phyloP scores from a whole-genome alignment of 805 yeast genomes.

The Wickerhamiella nectarea region DNA sequence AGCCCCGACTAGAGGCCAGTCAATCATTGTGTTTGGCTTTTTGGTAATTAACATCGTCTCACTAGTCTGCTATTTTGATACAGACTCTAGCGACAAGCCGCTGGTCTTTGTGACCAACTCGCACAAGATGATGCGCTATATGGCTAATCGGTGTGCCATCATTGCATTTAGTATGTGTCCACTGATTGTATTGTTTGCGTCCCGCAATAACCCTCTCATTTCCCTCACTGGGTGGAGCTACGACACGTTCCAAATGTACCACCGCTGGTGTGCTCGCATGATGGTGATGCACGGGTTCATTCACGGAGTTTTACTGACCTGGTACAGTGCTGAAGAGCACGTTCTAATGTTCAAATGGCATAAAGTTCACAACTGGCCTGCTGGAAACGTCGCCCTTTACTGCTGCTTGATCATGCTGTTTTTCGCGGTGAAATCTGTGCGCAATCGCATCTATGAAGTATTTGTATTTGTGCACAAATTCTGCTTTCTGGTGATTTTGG shows the following conservation, averaged over 20 bases:
- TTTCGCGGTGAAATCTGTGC: slow-evolving; percentile 37
- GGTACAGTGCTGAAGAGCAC: slow-evolving; percentile 19
- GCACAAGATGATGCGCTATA: slow-evolving; percentile 26
- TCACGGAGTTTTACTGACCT: slow-evolving; percentile 30
- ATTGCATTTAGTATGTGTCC: slow-evolving; percentile 36
- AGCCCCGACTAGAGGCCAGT: slow-evolving; percentile 34
- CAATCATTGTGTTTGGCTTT: slow-evolving; percentile 27
- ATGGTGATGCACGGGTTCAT: slow-evolving; percentile 31
- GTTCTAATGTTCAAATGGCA: slow-evolving; percentile 22
- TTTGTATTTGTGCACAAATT: slow-evolving; percentile 38
- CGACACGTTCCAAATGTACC: slow-evolving; percentile 47
- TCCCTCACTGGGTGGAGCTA: slow-evolving; percentile 49
- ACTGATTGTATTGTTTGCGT: slow-evolving; percentile 44
- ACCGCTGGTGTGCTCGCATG: slow-evolving; percentile 41
- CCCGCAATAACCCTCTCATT: slow-evolving; percentile 57
- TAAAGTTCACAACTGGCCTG: slow-evolving; percentile 25
- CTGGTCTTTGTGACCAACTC: slow-evolving; percentile 27
- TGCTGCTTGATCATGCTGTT: slow-evolving; percentile 30
- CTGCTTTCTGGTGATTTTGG: slow-evolving; percentile 14
- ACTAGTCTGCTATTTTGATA: slow-evolving; percentile 17
- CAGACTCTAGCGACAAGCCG: slow-evolving; percentile 13
- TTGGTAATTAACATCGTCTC: slow-evolving; percentile 23
- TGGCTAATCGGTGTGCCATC: slow-evolving; percentile 36
- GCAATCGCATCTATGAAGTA: slow-evolving; percentile 43
- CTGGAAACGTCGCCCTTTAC: slow-evolving; percentile 35